phyloP scores from a whole-genome alignment of 164 flowering plant species.

The Malania oleifera region DNA sequence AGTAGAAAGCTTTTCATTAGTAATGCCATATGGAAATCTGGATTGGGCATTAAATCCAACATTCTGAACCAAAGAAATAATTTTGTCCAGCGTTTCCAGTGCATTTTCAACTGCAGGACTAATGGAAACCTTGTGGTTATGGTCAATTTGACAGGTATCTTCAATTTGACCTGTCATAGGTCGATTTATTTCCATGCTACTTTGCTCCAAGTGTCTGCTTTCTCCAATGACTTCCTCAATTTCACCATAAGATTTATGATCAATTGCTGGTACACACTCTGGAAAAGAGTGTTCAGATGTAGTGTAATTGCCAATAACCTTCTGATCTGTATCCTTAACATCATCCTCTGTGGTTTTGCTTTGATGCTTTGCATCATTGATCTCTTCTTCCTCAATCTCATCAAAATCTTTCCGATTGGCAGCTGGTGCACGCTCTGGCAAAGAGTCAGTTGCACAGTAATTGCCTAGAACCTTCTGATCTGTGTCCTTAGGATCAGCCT shows the following conservation, averaged over 20 bases:
- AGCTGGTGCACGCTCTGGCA: constrained; percentile 4
- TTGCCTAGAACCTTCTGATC: constrained; percentile 12
- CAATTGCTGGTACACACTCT: constrained; percentile 3
- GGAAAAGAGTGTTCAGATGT: no score
- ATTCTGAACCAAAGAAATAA: constrained; percentile 39
- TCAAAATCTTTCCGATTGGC: constrained; percentile 9
- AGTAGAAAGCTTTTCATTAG: constrained; percentile 12
- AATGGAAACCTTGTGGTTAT: constrained; percentile 23
- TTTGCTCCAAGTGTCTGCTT: constrained; percentile 4
- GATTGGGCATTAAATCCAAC: constrained; percentile 20
- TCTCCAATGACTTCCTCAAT: constrained; percentile 47
- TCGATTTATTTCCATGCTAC: not conserved
- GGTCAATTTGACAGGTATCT: constrained; percentile 10
- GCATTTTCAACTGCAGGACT: constrained; percentile 71
- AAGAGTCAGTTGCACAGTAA: constrained; percentile 7
- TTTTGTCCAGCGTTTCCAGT: constrained; percentile 52
- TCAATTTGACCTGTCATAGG: constrained; percentile 5
- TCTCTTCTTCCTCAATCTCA: constrained; percentile 60
- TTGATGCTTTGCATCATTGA: not conserved
- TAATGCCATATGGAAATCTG: constrained; percentile 13
- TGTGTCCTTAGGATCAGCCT: constrained; percentile 3
- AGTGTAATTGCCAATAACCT: no score
- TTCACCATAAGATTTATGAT: constrained; percentile 25
- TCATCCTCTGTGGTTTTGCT: not conserved
- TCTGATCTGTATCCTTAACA: not conserved